Evolutionary conservation across 1,139 yeast species (phyloP).

Genomic region (Geotrichum cucujoidarum): DNA sequence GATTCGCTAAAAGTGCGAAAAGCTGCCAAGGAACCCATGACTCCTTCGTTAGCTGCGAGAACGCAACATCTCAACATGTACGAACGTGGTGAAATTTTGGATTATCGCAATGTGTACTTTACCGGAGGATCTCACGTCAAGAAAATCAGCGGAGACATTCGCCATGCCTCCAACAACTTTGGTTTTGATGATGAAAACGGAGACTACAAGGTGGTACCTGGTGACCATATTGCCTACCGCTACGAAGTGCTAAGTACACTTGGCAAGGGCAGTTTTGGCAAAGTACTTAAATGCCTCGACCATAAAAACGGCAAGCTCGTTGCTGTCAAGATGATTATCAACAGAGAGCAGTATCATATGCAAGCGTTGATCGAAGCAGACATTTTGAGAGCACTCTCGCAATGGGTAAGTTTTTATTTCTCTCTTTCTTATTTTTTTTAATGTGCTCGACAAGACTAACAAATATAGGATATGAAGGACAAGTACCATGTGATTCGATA

Average conservation of each 20-base stretch:
- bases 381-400: conserved; percentile 49
- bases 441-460: too few relatives aligned
- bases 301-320: conserved; percentile 54
- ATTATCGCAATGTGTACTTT: conserved; percentile 42
- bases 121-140: conserved; percentile 34
- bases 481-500: conserved; percentile 49
- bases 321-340: conserved; percentile 74
- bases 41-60: conserved; percentile 30
- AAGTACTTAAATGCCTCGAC: conserved; percentile 66
- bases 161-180: conserved; percentile 43
- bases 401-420: conserved; percentile 27
- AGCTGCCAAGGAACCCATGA: conserved; percentile 22
- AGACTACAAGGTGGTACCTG: conserved; percentile 51
- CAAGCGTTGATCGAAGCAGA: conserved; percentile 79
- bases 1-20: conserved; percentile 12
- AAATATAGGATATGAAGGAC: conserved; percentile 45
- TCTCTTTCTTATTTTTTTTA: too few relatives aligned
- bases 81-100: conserved; percentile 50
- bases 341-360: conserved; percentile 65
- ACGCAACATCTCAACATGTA: conserved; percentile 38
- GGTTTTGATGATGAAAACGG: conserved; percentile 72
- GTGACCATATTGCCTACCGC: conserved; percentile 75
- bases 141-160: conserved; percentile 42
- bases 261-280: conserved; percentile 85
- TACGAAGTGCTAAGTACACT: conserved; percentile 56